Evolutionary conservation across 352 stramenopile species (phyloP).

Genomic region (Aphanomyces astaci): DNA sequence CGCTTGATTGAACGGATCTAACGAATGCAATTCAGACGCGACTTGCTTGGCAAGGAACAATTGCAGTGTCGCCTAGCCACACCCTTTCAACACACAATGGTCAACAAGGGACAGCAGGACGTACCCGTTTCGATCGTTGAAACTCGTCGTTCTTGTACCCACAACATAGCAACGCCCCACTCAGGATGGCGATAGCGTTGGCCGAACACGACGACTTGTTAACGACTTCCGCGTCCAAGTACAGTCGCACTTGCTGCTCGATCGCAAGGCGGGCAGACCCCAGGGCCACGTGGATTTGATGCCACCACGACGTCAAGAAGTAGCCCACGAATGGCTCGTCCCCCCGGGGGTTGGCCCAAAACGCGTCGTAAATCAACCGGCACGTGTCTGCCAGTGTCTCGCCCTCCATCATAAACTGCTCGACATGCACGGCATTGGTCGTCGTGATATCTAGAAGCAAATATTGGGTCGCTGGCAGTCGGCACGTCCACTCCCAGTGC

Average conservation of each 20-base stretch:
- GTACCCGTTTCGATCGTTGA: not conserved
- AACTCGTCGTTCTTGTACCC: slow-evolving; percentile 35
- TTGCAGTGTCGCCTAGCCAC: slow-evolving; percentile 13
- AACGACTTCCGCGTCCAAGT: slow-evolving; percentile 37
- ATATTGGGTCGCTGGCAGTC: not conserved
- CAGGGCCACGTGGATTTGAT: not conserved
- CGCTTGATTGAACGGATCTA: slow-evolving; percentile 1
- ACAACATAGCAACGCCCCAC: slow-evolving; percentile 31
- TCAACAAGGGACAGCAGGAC: no score
- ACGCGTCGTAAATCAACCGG: not conserved
- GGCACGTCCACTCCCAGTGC: slow-evolving; percentile 2
- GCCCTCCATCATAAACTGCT: not conserved
- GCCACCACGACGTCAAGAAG: slow-evolving; percentile 9
- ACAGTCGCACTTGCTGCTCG: slow-evolving; percentile 25
- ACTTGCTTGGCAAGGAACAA: slow-evolving; percentile 13
- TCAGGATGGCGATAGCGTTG: slow-evolving; percentile 14
- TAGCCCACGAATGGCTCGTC: slow-evolving; percentile 11
- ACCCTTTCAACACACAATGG: not conserved
- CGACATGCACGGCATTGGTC: not conserved
- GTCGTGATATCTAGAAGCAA: not conserved
- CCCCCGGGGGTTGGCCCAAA: not conserved
- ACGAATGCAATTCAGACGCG: not conserved
- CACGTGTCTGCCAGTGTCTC: not conserved
- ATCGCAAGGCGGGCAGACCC: slow-evolving; percentile 15
- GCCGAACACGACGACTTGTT: slow-evolving; percentile 33